Evolutionary conservation across 805 yeast species (phyloP).

Genomic region (Candida nanaspora): DNA sequence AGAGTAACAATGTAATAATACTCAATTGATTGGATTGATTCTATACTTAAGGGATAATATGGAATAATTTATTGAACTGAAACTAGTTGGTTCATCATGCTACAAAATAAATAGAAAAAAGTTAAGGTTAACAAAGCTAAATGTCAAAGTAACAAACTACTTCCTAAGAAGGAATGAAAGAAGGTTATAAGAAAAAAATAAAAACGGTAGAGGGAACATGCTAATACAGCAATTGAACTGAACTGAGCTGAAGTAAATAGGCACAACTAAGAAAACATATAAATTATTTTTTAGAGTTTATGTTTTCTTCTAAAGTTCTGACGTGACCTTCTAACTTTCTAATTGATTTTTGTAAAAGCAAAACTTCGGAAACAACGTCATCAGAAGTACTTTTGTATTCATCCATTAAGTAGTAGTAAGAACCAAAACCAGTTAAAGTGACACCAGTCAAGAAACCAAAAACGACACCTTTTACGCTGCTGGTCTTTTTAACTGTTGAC

Average conservation of each 20-base stretch:
- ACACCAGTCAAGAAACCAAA: constrained; percentile 78
- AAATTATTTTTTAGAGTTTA: constrained; percentile 15
- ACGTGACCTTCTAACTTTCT: constrained; percentile 64
- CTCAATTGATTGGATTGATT: too few species aligned
- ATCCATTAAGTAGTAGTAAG: constrained; percentile 73
- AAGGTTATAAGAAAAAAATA: too few species aligned
- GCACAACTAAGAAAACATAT: not conserved
- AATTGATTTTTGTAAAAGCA: constrained; percentile 62
- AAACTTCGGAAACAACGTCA: constrained; percentile 68
- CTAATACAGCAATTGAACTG: too few species aligned
- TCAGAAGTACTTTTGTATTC: constrained; percentile 69
- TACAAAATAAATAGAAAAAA: not conserved
- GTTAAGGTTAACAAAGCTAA: too few species aligned
- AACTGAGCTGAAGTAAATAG: not conserved
- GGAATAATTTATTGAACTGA: not conserved
- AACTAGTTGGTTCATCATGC: too few species aligned
- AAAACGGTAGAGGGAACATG: not conserved
- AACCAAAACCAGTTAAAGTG: constrained; percentile 62
- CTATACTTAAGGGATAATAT: too few species aligned
- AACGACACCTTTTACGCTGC: constrained; percentile 36
- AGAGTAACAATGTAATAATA: too few species aligned
- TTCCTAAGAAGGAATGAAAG: not conserved
- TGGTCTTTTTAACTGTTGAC: constrained; percentile 12
- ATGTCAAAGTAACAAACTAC: too few species aligned
- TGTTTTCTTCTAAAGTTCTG: constrained; percentile 44